Conservation (phyloP, 1,139 yeast genomes). For the Zygoascus hellenicus region DNA sequence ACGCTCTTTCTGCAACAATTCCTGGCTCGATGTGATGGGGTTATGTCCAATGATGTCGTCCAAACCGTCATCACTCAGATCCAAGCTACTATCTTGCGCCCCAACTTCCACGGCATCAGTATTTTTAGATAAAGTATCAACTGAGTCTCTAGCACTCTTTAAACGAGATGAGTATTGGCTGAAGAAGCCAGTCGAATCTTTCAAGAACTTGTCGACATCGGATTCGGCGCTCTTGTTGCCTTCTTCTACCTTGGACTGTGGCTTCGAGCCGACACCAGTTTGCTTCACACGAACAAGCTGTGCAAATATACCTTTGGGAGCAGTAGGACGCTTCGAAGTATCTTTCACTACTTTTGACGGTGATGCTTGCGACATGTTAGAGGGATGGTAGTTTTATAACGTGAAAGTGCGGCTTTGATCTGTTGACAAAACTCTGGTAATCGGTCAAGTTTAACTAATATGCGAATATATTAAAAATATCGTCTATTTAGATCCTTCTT, state of each 20-base stretch:
- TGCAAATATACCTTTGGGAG: no score
- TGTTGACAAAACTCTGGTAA: no score
- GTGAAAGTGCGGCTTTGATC: no score
- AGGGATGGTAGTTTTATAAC: no score
- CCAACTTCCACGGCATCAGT: not conserved
- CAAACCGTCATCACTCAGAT: not conserved
- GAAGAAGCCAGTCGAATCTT: slow-evolving; percentile 3
- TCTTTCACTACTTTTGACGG: no score
- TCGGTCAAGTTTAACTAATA: no score
- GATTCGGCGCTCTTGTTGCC: not conserved
- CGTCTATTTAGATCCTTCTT: not conserved
- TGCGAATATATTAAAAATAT: not conserved
- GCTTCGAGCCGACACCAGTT: no score
- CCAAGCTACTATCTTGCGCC: not conserved
- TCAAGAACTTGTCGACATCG: slow-evolving; percentile 2
- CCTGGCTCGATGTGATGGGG: not conserved
- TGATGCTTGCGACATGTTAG: no score
- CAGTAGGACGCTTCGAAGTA: no score
- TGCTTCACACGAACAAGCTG: no score
- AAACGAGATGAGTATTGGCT: slow-evolving; percentile 1
- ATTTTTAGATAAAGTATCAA: not conserved
- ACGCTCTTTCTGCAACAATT: not conserved
- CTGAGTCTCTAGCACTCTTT: not conserved
- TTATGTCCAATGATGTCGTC: not conserved
- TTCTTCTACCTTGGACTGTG: not conserved